phyloP scores from a whole-genome alignment of 768 basidiomycete species.

The Mycena indigotica region DNA sequence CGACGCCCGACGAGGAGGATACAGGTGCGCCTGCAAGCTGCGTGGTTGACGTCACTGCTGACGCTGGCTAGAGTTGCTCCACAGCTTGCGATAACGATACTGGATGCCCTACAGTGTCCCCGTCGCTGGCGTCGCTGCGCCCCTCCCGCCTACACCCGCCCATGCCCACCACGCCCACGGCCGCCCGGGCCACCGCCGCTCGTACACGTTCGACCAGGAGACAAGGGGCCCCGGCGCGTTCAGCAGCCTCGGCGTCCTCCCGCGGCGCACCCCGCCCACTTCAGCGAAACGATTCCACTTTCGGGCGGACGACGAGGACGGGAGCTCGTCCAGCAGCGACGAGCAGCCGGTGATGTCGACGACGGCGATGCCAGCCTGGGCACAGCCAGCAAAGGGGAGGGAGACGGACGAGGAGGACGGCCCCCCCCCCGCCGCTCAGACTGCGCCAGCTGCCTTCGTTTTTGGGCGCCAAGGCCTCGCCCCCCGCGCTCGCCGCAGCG shows the following conservation, averaged over 20 bases:
- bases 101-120: constrained; percentile 38
- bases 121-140: constrained; percentile 21
- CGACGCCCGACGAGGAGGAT: no score
- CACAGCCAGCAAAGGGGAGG: constrained; percentile 20
- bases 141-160: neutral
- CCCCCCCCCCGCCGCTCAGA: constrained; percentile 26
- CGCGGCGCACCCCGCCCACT: constrained; percentile 35
- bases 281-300: constrained; percentile 37
- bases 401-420: constrained; percentile 28
- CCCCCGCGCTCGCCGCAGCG: neutral
- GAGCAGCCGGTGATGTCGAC: constrained; percentile 29
- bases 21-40: no score
- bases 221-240: constrained; percentile 52
- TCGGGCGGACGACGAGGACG: constrained; percentile 37
- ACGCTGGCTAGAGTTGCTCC: no score
- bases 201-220: constrained; percentile 38
- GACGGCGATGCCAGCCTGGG: constrained; percentile 22
- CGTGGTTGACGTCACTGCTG: no score
- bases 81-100: no score
- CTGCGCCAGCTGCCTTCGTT: constrained; percentile 14
- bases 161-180: constrained; percentile 29
- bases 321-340: constrained; percentile 36
- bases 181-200: constrained; percentile 39
- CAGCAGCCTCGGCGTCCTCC: constrained; percentile 47
- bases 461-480: neutral